A percentile compares a stretch with the other conserved stretches of the same genome.
phyloP scores from a whole-genome alignment of 225 moss, liverwort and hornwort genomes.

The Marchantia paleacea region DNA sequence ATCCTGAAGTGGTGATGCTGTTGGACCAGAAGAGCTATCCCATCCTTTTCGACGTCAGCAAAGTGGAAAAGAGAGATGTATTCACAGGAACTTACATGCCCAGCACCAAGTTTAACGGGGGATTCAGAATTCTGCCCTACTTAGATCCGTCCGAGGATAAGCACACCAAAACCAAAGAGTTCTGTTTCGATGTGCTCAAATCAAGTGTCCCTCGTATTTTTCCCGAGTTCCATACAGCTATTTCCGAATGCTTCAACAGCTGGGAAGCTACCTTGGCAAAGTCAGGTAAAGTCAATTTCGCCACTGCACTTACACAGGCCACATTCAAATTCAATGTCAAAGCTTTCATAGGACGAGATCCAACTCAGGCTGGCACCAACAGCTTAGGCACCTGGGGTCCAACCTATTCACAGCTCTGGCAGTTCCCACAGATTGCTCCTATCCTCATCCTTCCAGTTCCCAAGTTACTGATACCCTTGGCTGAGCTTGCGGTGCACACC shows the following conservation, averaged over 20 bases:
- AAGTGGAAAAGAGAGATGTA: constrained; percentile 62
- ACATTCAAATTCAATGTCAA: constrained; percentile 36
- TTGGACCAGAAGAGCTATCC: constrained; percentile 50
- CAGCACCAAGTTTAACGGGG: constrained; percentile 50
- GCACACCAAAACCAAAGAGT: constrained; percentile 54
- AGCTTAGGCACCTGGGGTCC: constrained; percentile 7
- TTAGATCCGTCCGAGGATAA: constrained; percentile 56
- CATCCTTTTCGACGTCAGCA: constrained; percentile 34
- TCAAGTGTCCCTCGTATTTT: constrained; percentile 35
- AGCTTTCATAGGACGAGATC: constrained; percentile 21
- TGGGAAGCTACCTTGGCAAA: constrained; percentile 42
- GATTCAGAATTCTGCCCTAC: constrained; percentile 49
- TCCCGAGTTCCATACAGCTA: constrained; percentile 44
- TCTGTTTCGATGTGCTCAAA: constrained; percentile 42
- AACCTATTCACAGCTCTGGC: background rate
- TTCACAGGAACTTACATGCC: constrained; percentile 67
- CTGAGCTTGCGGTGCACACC: constrained; percentile 44
- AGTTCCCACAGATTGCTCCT: constrained; percentile 31
- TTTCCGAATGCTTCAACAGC: constrained; percentile 32
- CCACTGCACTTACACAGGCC: background rate
- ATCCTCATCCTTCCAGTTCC: constrained; percentile 4
- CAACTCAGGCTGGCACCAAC: constrained; percentile 4
- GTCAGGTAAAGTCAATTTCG: constrained; percentile 32
- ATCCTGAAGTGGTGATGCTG: constrained; percentile 35
- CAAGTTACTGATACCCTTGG: constrained; percentile 22